Conservation (phyloP, 306 rosid genomes). For the Cyclanthera cordifolia region DNA sequence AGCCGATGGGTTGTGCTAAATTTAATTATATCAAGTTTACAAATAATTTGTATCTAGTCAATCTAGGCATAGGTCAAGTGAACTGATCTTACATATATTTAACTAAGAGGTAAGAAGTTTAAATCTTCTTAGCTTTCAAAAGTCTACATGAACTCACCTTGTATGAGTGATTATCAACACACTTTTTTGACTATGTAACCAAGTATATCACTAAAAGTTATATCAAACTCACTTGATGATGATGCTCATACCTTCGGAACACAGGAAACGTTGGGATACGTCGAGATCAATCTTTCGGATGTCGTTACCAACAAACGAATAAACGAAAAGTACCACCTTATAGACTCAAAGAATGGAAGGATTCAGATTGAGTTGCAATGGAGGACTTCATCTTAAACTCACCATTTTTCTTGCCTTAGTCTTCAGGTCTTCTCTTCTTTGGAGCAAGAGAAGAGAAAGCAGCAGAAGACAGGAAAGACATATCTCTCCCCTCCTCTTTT, state of each 20-base stretch:
- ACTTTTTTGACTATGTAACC: neutral
- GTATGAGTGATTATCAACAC: neutral
- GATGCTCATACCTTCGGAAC: conserved; percentile 1
- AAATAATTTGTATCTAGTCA: neutral
- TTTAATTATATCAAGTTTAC: no score
- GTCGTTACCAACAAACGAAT: conserved; percentile 65
- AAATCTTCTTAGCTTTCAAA: no score
- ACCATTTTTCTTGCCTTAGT: neutral
- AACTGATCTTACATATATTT: no score
- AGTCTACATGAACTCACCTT: no score
- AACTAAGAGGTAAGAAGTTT: no score
- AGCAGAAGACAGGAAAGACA: neutral
- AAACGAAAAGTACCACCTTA: conserved; percentile 71
- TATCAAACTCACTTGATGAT: neutral
- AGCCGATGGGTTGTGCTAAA: no score
- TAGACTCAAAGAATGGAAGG: conserved; percentile 84
- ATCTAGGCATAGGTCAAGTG: no score
- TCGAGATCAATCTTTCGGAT: conserved; percentile 49
- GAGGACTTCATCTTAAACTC: conserved; percentile 40
- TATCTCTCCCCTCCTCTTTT: neutral
- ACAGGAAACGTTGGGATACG: conserved; percentile 81
- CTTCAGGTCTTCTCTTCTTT: neutral
- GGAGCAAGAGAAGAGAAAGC: neutral
- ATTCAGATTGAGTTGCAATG: conserved; percentile 80
- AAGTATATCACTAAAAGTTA: neutral